Percentiles rank a stretch among this genome's conserved stretches.
Conservation (phyloP, 257 asterid species). For the Plantago ovata region DNA sequence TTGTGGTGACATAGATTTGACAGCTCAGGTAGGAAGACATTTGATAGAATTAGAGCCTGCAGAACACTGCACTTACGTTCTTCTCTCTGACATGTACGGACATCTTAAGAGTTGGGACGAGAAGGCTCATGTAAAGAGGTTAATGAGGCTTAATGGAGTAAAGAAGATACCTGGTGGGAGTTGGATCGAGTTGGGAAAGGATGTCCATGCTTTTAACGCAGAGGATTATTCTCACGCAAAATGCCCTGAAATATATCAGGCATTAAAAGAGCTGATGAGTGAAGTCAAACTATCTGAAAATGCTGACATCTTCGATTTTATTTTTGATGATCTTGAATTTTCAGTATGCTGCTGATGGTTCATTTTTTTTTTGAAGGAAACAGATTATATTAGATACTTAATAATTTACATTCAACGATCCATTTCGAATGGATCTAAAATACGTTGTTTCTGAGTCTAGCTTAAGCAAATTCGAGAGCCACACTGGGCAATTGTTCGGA, state of each 20-base stretch:
- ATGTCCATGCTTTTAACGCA: slow-evolving; percentile 73
- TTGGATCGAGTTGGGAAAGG: slow-evolving; percentile 67
- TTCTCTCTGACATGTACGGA: slow-evolving; percentile 80
- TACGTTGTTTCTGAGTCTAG: no score
- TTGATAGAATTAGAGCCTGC: slow-evolving; percentile 70
- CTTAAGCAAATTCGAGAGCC: no score
- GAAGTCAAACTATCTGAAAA: slow-evolving; percentile 40
- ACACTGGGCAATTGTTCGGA: no score
- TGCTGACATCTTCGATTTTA: slow-evolving; percentile 5
- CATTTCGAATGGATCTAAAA: no score
- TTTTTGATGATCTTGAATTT: slow-evolving; percentile 12
- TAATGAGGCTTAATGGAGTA: slow-evolving; percentile 68
- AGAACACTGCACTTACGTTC: slow-evolving; percentile 76
- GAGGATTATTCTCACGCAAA: slow-evolving; percentile 59
- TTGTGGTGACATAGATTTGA: slow-evolving; percentile 74
- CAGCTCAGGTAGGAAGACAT: slow-evolving; percentile 49
- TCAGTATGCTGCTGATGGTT: no score
- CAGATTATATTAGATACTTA: no score
- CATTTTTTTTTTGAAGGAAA: no score
- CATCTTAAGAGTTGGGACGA: slow-evolving; percentile 66
- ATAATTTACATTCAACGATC: no score
- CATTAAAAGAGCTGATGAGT: slow-evolving; percentile 32
- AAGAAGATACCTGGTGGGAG: slow-evolving; percentile 89
- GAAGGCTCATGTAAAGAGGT: slow-evolving; percentile 61
- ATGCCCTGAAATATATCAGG: slow-evolving; percentile 44